phyloP scores from a whole-genome alignment of 495 filamentous ascomycete species.

The Entonaema liquescens region DNA sequence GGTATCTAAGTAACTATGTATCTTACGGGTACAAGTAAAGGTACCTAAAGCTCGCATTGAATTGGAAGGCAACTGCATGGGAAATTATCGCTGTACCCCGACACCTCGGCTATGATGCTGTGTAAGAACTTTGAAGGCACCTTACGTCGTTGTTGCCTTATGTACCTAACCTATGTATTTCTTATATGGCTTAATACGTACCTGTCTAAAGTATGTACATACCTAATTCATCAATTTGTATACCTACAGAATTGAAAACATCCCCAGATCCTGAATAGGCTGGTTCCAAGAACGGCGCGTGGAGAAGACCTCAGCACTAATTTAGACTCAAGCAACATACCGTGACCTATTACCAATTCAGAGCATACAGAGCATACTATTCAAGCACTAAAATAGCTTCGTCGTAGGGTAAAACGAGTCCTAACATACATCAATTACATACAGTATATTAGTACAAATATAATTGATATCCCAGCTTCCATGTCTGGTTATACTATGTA shows the following conservation, averaged over 20 bases:
- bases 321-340: constrained; percentile 5
- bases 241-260: neutral
- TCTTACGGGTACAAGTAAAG: no score
- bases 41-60: neutral
- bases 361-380: neutral
- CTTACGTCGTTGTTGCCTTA: constrained; percentile 2
- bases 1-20: neutral
- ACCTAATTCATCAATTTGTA: no score
- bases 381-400: neutral
- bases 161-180: no score
- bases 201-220: neutral
- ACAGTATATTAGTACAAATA: no score
- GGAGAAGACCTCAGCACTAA: constrained; percentile 12
- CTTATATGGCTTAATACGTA: no score
- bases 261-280: neutral
- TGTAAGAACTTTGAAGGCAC: constrained; percentile 1
- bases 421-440: neutral
- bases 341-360: constrained; percentile 1
- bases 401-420: neutral
- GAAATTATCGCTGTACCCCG: constrained; percentile 10
- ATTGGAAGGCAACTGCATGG: neutral
- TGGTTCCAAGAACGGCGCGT: neutral
- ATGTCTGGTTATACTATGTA: neutral
- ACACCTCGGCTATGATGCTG: constrained; percentile 14
- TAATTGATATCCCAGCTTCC: no score